These are phyloP conservation scores for Penicillium waksmanii DNA, from an alignment of 495 filamentous ascomycete species.

Conservation along the genomic window DNA sequence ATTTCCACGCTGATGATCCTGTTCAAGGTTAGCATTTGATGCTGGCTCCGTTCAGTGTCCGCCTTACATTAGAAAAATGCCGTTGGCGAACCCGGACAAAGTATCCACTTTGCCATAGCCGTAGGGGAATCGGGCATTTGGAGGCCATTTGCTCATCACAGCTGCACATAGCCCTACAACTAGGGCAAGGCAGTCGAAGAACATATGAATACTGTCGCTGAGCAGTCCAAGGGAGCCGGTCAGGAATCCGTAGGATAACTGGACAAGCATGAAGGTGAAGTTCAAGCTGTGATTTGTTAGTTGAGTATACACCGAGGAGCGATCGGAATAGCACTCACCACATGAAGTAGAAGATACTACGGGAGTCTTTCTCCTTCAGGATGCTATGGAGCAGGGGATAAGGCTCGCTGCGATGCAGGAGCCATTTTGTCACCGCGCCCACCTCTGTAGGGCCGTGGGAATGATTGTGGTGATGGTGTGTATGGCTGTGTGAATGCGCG, in stretches of 20 bases:
- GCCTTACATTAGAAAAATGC: conserved; percentile 87
- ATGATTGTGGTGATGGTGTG: conserved; percentile 41
- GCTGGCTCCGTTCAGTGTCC: not conserved
- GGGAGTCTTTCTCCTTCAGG: conserved; percentile 87
- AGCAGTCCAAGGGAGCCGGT: conserved; percentile 93
- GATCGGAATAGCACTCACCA: conserved; percentile 54
- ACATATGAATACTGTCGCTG: conserved; percentile 99
- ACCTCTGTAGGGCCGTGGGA: conserved; percentile 36
- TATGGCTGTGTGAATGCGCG: conserved; percentile 39
- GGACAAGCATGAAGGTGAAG: conserved; percentile 91
- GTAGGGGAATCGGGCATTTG: conserved; percentile 85
- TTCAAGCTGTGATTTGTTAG: conserved; percentile 68
- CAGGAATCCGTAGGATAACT: conserved; percentile 89
- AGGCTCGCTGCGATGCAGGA: conserved; percentile 65
- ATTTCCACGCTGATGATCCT: conserved; percentile 96
- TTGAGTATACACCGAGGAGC: conserved; percentile 2
- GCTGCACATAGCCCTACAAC: conserved; percentile 92
- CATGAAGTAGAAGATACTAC: conserved; percentile 98
- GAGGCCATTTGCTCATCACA: conserved; percentile 96
- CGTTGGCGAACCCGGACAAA: conserved; percentile 94
- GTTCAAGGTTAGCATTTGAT: conserved; percentile 32
- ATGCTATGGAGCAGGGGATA: conserved; percentile 84
- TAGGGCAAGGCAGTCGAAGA: conserved; percentile 95
- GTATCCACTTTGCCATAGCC: conserved; percentile 98
- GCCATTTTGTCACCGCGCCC: conserved; percentile 64